Conservation (phyloP, 768 basidiomycete species). For the Brasilioporus rufonigricans region DNA sequence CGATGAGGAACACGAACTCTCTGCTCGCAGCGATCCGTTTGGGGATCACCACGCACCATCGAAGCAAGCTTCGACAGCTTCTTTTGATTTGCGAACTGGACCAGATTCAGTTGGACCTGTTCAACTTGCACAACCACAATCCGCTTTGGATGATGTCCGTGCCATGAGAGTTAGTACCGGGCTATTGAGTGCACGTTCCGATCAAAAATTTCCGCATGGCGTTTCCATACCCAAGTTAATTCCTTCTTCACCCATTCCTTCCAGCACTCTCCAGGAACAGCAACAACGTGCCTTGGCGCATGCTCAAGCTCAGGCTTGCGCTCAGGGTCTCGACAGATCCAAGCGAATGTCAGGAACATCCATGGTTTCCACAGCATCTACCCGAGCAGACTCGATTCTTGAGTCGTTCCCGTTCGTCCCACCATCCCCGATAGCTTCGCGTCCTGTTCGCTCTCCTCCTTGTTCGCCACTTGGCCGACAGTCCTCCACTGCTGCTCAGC, state of each 20-base stretch:
- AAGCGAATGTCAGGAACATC: conserved; percentile 65
- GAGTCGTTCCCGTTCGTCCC: conserved; percentile 90
- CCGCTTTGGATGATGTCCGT: conserved; percentile 57
- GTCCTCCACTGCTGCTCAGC: conserved; percentile 35
- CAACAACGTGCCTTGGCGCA: conserved; percentile 62
- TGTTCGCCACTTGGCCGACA: conserved; percentile 70
- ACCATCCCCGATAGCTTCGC: conserved; percentile 83
- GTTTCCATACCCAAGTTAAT: conserved; percentile 65
- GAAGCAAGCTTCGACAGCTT: conserved; percentile 11
- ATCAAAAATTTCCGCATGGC: conserved; percentile 47
- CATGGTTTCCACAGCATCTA: conserved; percentile 63
- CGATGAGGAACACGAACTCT: conserved; percentile 29
- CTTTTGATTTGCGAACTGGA: conserved; percentile 25
- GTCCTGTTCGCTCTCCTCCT: conserved; percentile 71
- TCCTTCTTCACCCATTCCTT: conserved; percentile 39
- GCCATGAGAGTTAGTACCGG: conserved; percentile 70
- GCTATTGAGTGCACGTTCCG: conserved; percentile 35
- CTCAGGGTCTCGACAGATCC: conserved; percentile 45
- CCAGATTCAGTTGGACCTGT: conserved; percentile 40
- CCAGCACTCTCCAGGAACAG: conserved; percentile 54
- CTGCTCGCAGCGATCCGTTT: conserved; percentile 53
- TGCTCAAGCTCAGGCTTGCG: conserved; percentile 58
- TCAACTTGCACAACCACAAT: conserved; percentile 53
- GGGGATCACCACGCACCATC: conserved; percentile 48
- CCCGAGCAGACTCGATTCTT: conserved; percentile 78